Evolutionary conservation across 352 stramenopile genomes (phyloP).

Genomic region (Blastocystis sp.): DNA sequence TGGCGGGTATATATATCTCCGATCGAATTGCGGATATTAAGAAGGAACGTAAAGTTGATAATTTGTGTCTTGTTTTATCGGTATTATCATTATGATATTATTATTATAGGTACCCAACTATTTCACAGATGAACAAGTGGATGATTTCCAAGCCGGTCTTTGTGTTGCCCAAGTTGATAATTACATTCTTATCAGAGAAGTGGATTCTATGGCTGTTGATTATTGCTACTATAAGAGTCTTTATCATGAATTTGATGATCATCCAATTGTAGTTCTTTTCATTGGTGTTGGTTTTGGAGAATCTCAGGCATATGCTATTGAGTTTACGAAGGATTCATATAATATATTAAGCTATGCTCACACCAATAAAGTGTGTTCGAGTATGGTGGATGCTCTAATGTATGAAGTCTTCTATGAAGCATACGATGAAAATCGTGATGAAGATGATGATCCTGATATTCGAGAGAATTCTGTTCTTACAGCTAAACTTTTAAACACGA

Average conservation of each 20-base stretch:
- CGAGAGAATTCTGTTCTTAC: not conserved
- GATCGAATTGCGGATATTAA: conserved; percentile 53
- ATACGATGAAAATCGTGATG: not conserved
- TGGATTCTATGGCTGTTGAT: not conserved
- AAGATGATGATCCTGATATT: not conserved
- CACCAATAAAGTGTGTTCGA: not conserved
- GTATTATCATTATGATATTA: conserved; percentile 10
- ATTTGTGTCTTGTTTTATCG: conserved; percentile 24
- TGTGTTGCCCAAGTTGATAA: not conserved
- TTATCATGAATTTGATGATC: not conserved
- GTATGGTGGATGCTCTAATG: not conserved
- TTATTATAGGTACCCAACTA: conserved; percentile 14
- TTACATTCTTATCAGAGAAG: conserved; percentile 30
- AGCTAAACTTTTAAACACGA: not conserved
- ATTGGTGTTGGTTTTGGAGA: conserved; percentile 25
- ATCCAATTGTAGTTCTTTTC: conserved; percentile 12
- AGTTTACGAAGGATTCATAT: conserved; percentile 11
- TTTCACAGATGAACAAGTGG: conserved; percentile 2
- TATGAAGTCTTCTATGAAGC: not conserved
- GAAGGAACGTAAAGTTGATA: not conserved
- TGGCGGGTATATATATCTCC: conserved; percentile 20
- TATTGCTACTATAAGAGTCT: conserved; percentile 29
- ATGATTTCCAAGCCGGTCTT: conserved; percentile 17
- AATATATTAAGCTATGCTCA: not conserved
- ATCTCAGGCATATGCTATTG: conserved; percentile 21